Conservation (phyloP, 202 grass and related monocot species). For the Setaria italica region DNA sequence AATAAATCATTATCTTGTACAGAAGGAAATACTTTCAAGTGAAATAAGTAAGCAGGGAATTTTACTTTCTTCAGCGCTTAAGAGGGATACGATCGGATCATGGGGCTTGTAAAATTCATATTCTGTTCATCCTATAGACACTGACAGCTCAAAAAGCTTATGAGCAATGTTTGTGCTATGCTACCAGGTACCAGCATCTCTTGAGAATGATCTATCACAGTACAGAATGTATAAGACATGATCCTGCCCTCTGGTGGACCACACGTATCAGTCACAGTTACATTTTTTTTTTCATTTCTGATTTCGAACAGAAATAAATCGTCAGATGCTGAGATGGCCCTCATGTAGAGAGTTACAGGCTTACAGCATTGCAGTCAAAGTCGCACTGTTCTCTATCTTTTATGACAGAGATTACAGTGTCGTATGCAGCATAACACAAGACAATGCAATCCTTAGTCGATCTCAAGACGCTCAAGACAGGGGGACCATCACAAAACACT, state of each 20-base stretch:
- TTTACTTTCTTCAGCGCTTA: no score
- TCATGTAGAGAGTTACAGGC: neutral
- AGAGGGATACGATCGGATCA: no score
- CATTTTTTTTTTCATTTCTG: neutral
- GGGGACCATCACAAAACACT: neutral
- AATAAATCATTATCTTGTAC: no score
- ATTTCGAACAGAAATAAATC: neutral
- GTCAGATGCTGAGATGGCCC: neutral
- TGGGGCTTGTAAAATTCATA: neutral
- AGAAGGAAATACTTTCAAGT: no score
- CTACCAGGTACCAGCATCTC: neutral
- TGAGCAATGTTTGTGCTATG: neutral
- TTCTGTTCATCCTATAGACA: neutral
- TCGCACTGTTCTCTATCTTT: neutral
- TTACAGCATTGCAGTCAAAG: neutral
- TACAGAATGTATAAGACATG: constrained; percentile 15
- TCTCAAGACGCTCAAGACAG: neutral
- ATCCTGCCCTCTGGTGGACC: neutral
- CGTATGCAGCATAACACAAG: neutral
- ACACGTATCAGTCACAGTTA: constrained; percentile 6
- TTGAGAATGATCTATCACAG: neutral
- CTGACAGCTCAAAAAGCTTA: neutral
- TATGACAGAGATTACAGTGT: neutral
- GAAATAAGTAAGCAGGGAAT: no score
- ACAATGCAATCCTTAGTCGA: neutral